A percentile compares a stretch with the other conserved stretches of the same genome.
Evolutionary conservation across 2,329 filamentous ascomycete species (phyloP).

Genomic region (Botrytis medusae): DNA sequence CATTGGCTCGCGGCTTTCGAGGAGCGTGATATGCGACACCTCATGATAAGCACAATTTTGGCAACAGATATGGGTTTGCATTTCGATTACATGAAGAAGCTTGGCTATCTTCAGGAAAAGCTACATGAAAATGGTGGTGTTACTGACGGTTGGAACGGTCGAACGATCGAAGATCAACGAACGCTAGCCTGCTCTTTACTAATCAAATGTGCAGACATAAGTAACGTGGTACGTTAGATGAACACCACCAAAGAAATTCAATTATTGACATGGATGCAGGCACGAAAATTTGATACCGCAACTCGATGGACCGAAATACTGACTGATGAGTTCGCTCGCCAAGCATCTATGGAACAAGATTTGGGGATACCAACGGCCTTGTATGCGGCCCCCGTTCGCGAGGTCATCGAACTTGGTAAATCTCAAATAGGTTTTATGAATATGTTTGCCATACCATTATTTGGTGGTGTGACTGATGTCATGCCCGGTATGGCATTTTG

Average conservation of each 20-base stretch:
- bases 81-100: slow-evolving; percentile 91
- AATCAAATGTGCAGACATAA: slow-evolving; percentile 98
- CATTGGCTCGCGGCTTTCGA: slow-evolving; percentile 86
- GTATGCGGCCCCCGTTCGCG: slow-evolving; percentile 80
- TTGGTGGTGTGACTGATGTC: slow-evolving; percentile 82
- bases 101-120: slow-evolving; percentile 78
- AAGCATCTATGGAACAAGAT: slow-evolving; percentile 87
- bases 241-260: not conserved
- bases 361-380: slow-evolving; percentile 85
- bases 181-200: slow-evolving; percentile 83
- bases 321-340: slow-evolving; percentile 92
- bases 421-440: slow-evolving; percentile 97
- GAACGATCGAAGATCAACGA: slow-evolving; percentile 73
- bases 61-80: slow-evolving; percentile 97
- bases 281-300: slow-evolving; percentile 78
- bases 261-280: slow-evolving; percentile 51
- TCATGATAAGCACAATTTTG: slow-evolving; percentile 97
- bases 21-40: slow-evolving; percentile 74
- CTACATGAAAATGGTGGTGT: slow-evolving; percentile 61
- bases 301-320: slow-evolving; percentile 88
- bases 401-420: slow-evolving; percentile 77
- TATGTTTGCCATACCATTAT: slow-evolving; percentile 88
- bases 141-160: slow-evolving; percentile 73
- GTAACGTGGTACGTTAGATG: slow-evolving; percentile 77
- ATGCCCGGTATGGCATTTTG: slow-evolving; percentile 83